Evolutionary conservation across 2,329 filamentous ascomycete genomes (phyloP), one percentile per base, ranked within the genome.

Genomic region (Penicillium palitans): DNA sequence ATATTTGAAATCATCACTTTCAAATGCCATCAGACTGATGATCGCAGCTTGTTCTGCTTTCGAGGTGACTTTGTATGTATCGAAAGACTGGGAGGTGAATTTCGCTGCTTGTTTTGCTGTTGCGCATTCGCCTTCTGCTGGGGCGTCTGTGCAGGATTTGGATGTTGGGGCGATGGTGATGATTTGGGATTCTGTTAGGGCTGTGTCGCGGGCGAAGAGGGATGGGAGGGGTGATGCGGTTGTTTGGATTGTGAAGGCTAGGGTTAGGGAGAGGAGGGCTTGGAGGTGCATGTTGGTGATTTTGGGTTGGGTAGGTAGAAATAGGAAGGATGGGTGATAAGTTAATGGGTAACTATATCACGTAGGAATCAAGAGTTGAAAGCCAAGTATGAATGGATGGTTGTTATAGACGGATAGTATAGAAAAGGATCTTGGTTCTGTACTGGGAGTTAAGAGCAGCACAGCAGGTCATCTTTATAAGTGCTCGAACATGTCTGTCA

Each of bases 1-100:
- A 81, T 84, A 93, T 67, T 83, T 81, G 76, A 93, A 90, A 61
- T 87, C 81, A 24, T 57, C 85, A 2, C 84, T 86, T 77, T 96
- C 91, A 70, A 87, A 87, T 12, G 87, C 84, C 78, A 90, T 88
- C 68, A 91, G 79, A 13, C 87, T 80, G 44, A 95, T 70, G 17
- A 93, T 74, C 24, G 87, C 90, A 7, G 90, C 90, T 70, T 89
- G 86, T 66, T 89, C 84, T 24, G 80, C 82, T 24, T 76, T 74
- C 35, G 73, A 72, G 48, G 75, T 80, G 65, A 92, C 77, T 3
- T 72, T 63, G 78, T 90, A 88, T 12, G 79, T 74, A 19, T 68
- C 57, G 72, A 92, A 87, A 37, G 84, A 81, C 7, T 75, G 64
- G 67, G 78, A 76, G 60, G 93, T 80, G 62, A 76, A 79, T 1